Base-by-base conservation (phyloP, 2,329 filamentous ascomycete genomes). In the Microsporum ferrugineum region DNA sequence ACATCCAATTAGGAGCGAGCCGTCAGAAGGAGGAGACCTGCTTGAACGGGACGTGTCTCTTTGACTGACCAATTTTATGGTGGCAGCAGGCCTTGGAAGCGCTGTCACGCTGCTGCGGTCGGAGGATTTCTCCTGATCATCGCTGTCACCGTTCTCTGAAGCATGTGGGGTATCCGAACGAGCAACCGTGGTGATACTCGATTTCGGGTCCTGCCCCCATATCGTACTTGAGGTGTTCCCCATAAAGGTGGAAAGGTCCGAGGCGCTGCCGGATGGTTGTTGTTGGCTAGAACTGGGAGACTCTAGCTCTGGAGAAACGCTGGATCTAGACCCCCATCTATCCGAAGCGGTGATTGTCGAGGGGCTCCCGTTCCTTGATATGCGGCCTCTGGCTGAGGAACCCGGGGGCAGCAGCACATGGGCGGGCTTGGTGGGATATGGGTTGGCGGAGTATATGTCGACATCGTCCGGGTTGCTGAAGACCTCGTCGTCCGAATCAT, bases 341-440 rank as follows among this genome's bases (percentile, higher is more conserved):
- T 55, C 31, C 2, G 51, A 55, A 34, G 31, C 14, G 14, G 31
- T 55, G n/a, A 43, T 43, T 43, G 51, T 55, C 36, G 51, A 55
- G 41, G 51, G 47, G 43, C 34, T 43, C n/a, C 34, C 55, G 27
- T n/a, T 29, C 29, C 36, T 29, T 14, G 39, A 27, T 29, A 41
- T 39, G 64, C 41, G 70, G 71, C 31, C 70, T 66, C 51, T 72
- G 71, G n/a, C 23, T 33, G 27, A 17, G 23, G 39, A 33, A 23
- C 39, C 57, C 23, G n/a, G 57, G 4, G 76, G 77, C 12, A 76
- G 64, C 34, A 79, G 69, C 27, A 78, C 70, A 64, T 79, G 77
- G 57, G 75, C 74, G 14, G 76, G 74, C 61, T 77, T 78, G 10
- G 76, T 78, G n/a, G 77, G 77, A 65, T 75, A 78, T 14, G 77